Conservation (phyloP, 2,329 filamentous ascomycete genomes). For the Colletotrichum truncatum region DNA sequence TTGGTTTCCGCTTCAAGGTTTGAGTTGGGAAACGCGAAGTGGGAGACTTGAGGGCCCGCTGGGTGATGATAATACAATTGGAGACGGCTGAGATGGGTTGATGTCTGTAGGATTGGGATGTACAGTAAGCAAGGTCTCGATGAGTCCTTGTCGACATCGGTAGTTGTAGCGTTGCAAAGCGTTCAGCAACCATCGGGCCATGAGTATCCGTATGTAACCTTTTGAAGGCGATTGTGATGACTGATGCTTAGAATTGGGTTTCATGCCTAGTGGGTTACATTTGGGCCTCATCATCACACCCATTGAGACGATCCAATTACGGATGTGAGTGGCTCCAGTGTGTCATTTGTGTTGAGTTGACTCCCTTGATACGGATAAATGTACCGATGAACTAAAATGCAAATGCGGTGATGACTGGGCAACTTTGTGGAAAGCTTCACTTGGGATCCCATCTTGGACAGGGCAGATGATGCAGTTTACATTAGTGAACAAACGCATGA, state of each 20-base stretch:
- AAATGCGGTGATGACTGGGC: no score
- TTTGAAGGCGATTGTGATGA: background rate
- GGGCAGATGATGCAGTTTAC: background rate
- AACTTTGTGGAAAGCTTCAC: no score
- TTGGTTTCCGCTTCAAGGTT: conserved; percentile 74
- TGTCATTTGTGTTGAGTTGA: no score
- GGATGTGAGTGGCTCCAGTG: no score
- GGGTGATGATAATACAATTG: background rate
- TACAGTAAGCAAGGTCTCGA: background rate
- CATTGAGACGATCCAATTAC: background rate
- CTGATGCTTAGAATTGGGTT: background rate
- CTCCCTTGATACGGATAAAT: no score
- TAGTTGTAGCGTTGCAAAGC: background rate
- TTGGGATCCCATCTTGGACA: background rate
- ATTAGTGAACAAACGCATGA: background rate
- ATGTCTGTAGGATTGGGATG: background rate
- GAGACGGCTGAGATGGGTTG: background rate
- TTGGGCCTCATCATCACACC: background rate
- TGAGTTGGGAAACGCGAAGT: conserved; percentile 41
- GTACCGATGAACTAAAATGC: no score
- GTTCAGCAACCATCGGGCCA: background rate
- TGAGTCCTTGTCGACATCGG: background rate
- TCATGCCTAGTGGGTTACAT: background rate
- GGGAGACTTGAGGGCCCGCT: background rate
- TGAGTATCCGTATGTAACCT: background rate